Evolutionary conservation across 805 yeast species (phyloP), one percentile per base, ranked within the genome.

Genomic region (Ogataea methanolica): DNA sequence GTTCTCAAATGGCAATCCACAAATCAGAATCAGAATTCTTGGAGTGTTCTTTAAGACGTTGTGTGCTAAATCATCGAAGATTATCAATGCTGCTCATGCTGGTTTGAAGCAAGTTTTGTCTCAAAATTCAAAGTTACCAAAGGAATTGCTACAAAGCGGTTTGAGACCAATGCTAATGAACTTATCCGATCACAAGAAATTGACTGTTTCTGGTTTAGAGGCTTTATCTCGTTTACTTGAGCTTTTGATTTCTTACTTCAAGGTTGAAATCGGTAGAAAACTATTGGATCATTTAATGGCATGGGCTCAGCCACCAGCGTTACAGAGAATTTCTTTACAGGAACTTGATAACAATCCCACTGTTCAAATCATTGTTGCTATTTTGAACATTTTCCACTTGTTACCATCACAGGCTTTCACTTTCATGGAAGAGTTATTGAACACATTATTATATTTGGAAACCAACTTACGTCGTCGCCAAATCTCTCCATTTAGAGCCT

Each of bases 11-110:
- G 82, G 86, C 6, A 63, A 63, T 38, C 63, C 65, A 9, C 85
- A 87, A 49, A 85, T 92, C 2, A 73, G 97, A 59, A 83, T 89
- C 34, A 74, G 92, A 58, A 88, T 94, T 41, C 73, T 95, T 50
- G 96, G 96, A 6, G 97, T 94, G 0, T 92, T 94, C 64, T 94
- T 94, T 78, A 92, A 91, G 62, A 91, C 97, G 0, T 75, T 94
- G 61, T 82, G 94, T 60, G 87, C 91, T 43, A 83, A 83, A 41
- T 88, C 96, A 0, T 79, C 85, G 5, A 87, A 86, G 52, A 91
- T 91, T 17, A 91, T 94, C 46, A 88, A 89, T 61, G 97, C 98
- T 4, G 96, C 99, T 1, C 92, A 91, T 59, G 79, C 80, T 41
- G 99, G 97, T 1, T 71, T 94, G 53, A 84, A 86, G 54, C 79